Evolutionary conservation across 2,329 filamentous ascomycete species (phyloP), one percentile per base, ranked within the genome.

Genomic region (Aspergillus calidoustus): DNA sequence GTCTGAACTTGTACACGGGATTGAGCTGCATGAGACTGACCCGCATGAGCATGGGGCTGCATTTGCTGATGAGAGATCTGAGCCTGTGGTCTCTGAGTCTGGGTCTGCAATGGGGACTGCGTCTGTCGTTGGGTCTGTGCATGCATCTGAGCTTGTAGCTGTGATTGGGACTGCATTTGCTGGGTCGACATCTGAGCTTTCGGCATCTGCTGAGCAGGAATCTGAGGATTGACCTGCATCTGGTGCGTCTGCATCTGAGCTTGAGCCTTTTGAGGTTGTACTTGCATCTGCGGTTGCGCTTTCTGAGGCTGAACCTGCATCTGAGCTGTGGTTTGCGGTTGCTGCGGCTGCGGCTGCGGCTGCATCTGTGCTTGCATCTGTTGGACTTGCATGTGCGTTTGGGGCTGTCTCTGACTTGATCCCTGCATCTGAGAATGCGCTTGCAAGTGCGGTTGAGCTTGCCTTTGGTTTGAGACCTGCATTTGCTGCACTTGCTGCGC

Each of bases 171-270:
- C 25, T 57, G 54, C n/a, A 54, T 34, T 48, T 63, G 52, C 47
- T 52, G 61, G 22, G 57, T 50, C 22, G 59, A 58, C 44, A 54
- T 43, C 30, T 69, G 66, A 19, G 69, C 67, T 3, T 54, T 41
- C 34, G 13, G 34, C 34, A 41, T 41, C 34, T 41, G 34, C 2
- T 13, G 34, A 15, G 34, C 34, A 15, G 34, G 50, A 9, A 69
- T 64, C 30, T 71, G 70, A 9, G 67, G 65, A 31, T 70, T 66
- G 23, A 66, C 68, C 4, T 69, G 65, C 3, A 66, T 62, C 19
- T 69, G 69, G 46, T 67, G 68, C 22, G 53, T 54, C 43, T 60
- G 52, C 48, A 51, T 51, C 34, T 66, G 56, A 43, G 60, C 28
- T 30, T 54, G 51, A 9, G 52, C 47, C 30, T 62, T 38, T 48